Conservation (phyloP, 1,284 basidiomycete genomes). For the Takashimella koratensis region DNA sequence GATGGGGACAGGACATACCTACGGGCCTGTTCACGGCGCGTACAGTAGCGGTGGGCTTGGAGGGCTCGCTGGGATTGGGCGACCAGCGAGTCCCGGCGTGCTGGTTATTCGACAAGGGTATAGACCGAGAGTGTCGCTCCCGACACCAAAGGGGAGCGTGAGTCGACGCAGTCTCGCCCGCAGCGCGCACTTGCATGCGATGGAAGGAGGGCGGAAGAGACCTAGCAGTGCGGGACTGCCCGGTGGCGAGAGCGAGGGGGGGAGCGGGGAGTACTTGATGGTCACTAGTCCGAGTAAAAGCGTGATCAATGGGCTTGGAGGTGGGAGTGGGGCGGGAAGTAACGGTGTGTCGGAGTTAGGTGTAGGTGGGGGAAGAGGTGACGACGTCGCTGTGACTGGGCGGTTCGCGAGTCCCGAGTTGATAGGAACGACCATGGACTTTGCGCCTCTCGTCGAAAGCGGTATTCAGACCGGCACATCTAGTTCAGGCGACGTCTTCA, state of each 20-base stretch:
- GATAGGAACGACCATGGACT: not conserved
- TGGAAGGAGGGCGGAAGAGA: constrained; percentile 14
- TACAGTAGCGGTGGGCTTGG: no score
- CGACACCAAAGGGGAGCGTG: not conserved
- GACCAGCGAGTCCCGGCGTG: not conserved
- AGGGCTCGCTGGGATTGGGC: constrained; percentile 1
- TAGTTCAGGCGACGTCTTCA: not conserved
- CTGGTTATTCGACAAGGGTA: not conserved
- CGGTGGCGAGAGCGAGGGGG: not conserved
- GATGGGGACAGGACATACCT: no score
- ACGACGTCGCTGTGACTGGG: not conserved
- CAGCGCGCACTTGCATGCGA: constrained; percentile 39
- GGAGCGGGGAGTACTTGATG: not conserved
- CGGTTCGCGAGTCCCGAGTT: constrained; percentile 8
- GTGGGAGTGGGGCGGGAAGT: not conserved
- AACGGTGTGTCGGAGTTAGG: not conserved
- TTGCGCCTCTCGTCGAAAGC: not conserved
- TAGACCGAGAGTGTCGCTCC: not conserved
- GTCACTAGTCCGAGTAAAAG: not conserved
- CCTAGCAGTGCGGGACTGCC: not conserved
- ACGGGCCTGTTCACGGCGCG: no score
- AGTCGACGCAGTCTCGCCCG: constrained; percentile 21
- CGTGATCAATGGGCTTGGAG: not conserved
- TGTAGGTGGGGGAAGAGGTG: not conserved
- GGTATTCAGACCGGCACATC: not conserved